phyloP scores from a whole-genome alignment of 1,284 basidiomycete genomes.

The Marasmius sp. region DNA sequence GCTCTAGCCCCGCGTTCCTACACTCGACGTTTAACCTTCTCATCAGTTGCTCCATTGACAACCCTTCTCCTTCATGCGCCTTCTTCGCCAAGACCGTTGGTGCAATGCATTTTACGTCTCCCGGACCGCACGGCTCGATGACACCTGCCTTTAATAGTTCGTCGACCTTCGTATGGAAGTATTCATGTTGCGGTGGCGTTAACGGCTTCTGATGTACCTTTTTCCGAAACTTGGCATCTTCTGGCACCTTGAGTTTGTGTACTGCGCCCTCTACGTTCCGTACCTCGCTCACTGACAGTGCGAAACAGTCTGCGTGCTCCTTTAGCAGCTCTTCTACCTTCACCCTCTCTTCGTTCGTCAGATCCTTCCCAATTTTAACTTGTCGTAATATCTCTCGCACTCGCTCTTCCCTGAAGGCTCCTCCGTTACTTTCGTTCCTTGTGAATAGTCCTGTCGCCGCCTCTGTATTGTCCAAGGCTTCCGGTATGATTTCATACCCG shows the following conservation, averaged over 20 bases:
- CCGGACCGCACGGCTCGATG: conserved; percentile 20
- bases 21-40: conserved; percentile 29
- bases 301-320: conserved; percentile 29
- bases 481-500: not conserved
- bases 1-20: conserved; percentile 17
- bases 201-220: conserved; percentile 22
- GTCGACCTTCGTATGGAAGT: conserved; percentile 26
- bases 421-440: not conserved
- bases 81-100: conserved; percentile 31
- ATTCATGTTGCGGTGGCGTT: conserved; percentile 26
- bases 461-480: not conserved
- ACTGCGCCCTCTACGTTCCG: conserved; percentile 18
- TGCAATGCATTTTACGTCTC: conserved; percentile 26
- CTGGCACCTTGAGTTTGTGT: conserved; percentile 25
- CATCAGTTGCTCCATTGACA: conserved; percentile 25
- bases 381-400: conserved; percentile 19
- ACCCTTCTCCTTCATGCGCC: conserved; percentile 22
- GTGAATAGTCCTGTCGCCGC: not conserved
- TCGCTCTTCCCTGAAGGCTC: conserved; percentile 6
- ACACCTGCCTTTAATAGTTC: conserved; percentile 31
- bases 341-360: conserved; percentile 14
- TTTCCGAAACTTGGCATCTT: conserved; percentile 17
- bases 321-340: conserved; percentile 15
- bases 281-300: conserved; percentile 28
- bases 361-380: conserved; percentile 22